Conservation (phyloP, 805 yeast species). For the Wickerhamiella lipophila region DNA sequence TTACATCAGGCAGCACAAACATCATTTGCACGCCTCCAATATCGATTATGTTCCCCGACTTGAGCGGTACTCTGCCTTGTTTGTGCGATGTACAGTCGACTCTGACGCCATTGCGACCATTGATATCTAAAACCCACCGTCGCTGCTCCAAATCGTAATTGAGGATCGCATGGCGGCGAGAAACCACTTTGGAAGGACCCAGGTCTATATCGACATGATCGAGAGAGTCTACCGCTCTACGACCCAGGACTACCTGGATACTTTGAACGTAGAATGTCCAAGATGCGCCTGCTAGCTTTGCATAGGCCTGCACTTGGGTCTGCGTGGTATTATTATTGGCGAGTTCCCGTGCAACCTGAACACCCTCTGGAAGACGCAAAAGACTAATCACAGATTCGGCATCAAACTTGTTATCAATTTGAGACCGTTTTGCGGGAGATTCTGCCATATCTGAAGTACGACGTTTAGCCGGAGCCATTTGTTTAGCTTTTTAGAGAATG, state of each 20-base stretch:
- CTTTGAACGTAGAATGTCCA: slow-evolving; percentile 93
- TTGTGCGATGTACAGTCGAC: slow-evolving; percentile 53
- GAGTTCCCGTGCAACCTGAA: slow-evolving; percentile 59
- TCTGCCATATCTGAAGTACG: slow-evolving; percentile 6
- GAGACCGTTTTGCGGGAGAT: slow-evolving; percentile 5
- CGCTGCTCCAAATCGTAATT: slow-evolving; percentile 61
- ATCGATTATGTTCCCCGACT: slow-evolving; percentile 83
- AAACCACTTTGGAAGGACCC: slow-evolving; percentile 96
- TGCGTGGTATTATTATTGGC: slow-evolving; percentile 59
- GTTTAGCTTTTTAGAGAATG: slow-evolving; percentile 6
- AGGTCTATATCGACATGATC: slow-evolving; percentile 44
- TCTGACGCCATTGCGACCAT: slow-evolving; percentile 89
- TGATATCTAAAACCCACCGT: slow-evolving; percentile 72
- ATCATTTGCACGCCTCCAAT: slow-evolving; percentile 98
- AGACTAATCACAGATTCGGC: slow-evolving; percentile 44
- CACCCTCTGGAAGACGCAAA: slow-evolving; percentile 54
- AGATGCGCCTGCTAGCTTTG: slow-evolving; percentile 78
- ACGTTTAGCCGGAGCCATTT: slow-evolving; percentile 10
- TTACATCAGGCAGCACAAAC: slow-evolving; percentile 89
- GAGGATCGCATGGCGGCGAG: slow-evolving; percentile 78
- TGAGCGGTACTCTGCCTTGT: slow-evolving; percentile 36
- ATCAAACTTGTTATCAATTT: slow-evolving; percentile 10
- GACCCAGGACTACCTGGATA: slow-evolving; percentile 66
- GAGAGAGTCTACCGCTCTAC: slow-evolving; percentile 45
- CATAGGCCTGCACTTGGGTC: slow-evolving; percentile 90